A percentile compares a stretch with the other conserved stretches of the same genome.
These are phyloP conservation scores for Phaeotremella skinneri DNA, from an alignment of 768 basidiomycete species.

Conservation along the genomic window DNA sequence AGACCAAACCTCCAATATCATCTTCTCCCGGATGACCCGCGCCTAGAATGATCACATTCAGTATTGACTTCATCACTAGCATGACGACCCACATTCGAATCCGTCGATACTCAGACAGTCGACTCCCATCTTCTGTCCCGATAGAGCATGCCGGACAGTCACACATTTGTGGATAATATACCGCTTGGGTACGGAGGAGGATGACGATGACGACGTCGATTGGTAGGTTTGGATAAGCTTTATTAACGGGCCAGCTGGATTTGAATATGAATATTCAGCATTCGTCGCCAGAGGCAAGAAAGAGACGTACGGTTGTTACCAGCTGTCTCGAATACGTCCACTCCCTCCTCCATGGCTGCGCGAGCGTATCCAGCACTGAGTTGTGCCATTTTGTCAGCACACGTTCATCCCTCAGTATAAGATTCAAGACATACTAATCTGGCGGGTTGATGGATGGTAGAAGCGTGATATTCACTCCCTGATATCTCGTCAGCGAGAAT, in stretches of 20 bases:
- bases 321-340: conserved; percentile 88
- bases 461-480: conserved; percentile 77
- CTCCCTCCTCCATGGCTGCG: conserved; percentile 79
- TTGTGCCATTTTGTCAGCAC: neutral
- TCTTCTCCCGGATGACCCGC: conserved; percentile 95
- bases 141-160: conserved; percentile 45
- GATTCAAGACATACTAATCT: conserved; percentile 68
- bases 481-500: conserved; percentile 64
- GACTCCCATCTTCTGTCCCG: conserved; percentile 70
- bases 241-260: conserved; percentile 70
- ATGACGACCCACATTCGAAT: conserved; percentile 69
- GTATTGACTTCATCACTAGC: conserved; percentile 8
- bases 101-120: conserved; percentile 86
- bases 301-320: conserved; percentile 74
- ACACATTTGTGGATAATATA: conserved; percentile 72
- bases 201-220: conserved; percentile 54
- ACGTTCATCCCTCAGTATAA: neutral
- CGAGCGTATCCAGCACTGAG: conserved; percentile 40
- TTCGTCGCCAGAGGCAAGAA: neutral
- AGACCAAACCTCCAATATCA: conserved; percentile 80
- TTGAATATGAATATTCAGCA: neutral
- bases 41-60: conserved; percentile 56
- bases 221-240: conserved; percentile 73
- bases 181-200: conserved; percentile 13
- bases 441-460: conserved; percentile 86